Evolutionary conservation across 495 filamentous ascomycete species (phyloP).

Genomic region (Astrothelium subdiscretum): DNA sequence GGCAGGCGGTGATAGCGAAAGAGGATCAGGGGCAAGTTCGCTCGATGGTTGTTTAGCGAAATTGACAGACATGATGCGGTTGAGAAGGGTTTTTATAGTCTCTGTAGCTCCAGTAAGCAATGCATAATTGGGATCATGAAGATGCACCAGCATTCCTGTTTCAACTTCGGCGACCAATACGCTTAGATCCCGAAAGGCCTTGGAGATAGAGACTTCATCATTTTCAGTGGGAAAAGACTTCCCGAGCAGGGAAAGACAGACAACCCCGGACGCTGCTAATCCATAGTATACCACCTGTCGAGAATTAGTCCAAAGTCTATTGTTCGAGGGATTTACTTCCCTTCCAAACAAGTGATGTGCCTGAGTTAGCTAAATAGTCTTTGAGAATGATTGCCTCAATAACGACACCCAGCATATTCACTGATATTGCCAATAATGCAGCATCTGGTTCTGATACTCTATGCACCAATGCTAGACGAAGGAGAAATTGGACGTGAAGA

Average conservation of each 20-base stretch:
- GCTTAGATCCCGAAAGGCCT: constrained; percentile 27
- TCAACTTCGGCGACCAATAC: constrained; percentile 33
- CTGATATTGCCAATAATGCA: constrained; percentile 23
- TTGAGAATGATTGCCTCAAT: constrained; percentile 30
- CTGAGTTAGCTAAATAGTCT: constrained; percentile 32
- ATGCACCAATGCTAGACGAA: constrained; percentile 24
- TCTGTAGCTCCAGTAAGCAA: not conserved
- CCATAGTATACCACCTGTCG: constrained; percentile 32
- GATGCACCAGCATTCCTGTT: constrained; percentile 26
- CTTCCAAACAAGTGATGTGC: constrained; percentile 35
- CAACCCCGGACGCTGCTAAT: constrained; percentile 32
- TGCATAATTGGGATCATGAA: constrained; percentile 28
- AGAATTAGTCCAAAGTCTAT: not conserved
- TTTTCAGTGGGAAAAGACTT: constrained; percentile 12
- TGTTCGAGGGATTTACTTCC: constrained; percentile 10
- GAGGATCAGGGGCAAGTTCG: not conserved
- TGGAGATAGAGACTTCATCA: constrained; percentile 15
- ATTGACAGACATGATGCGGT: not conserved
- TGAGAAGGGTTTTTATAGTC: constrained; percentile 2
- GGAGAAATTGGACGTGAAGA: constrained; percentile 32
- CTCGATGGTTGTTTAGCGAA: not conserved
- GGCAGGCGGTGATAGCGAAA: not conserved
- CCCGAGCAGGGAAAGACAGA: constrained; percentile 29
- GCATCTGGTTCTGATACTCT: constrained; percentile 27
- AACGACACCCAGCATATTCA: constrained; percentile 29